These are phyloP conservation scores for Cytospora mali DNA, from an alignment of 2,329 filamentous ascomycete species.

Conservation along the genomic window DNA sequence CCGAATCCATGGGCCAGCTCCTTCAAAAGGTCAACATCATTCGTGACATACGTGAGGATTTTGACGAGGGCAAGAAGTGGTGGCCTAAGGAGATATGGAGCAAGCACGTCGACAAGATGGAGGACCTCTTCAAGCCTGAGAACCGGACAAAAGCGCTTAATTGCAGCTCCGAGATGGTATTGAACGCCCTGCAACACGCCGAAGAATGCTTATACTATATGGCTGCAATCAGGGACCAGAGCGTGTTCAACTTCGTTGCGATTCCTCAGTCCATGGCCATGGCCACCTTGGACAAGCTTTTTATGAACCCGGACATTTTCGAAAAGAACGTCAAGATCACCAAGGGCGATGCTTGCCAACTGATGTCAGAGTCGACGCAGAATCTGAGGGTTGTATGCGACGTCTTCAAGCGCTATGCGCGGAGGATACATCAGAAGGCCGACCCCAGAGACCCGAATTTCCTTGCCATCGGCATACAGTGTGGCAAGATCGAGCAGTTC, in stretches of 20 bases:
- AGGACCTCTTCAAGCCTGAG: slow-evolving; percentile 84
- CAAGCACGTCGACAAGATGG: slow-evolving; percentile 87
- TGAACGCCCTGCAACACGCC: slow-evolving; percentile 82
- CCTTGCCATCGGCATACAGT: slow-evolving; percentile 86
- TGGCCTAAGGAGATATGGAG: slow-evolving; percentile 98
- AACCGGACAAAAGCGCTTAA: slow-evolving; percentile 77
- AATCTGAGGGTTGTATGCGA: slow-evolving; percentile 82
- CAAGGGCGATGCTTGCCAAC: slow-evolving; percentile 86
- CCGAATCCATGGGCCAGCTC: slow-evolving; percentile 96
- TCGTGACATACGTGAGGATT: slow-evolving; percentile 89
- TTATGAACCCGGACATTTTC: slow-evolving; percentile 87
- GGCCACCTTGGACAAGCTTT: slow-evolving; percentile 87
- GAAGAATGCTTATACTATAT: slow-evolving; percentile 98
- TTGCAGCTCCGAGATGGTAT: slow-evolving; percentile 91
- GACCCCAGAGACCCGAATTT: slow-evolving; percentile 91
- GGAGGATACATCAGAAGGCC: slow-evolving; percentile 90
- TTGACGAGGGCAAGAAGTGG: slow-evolving; percentile 83
- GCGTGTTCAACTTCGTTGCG: slow-evolving; percentile 97
- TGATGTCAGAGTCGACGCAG: slow-evolving; percentile 93
- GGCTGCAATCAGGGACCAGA: slow-evolving; percentile 91
- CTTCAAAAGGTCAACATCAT: slow-evolving; percentile 99
- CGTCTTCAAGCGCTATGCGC: slow-evolving; percentile 76
- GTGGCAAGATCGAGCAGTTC: slow-evolving; percentile 91
- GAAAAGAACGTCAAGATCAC: slow-evolving; percentile 91
- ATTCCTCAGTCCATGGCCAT: slow-evolving; percentile 98